Evolutionary conservation across 1,284 basidiomycete species (phyloP).

Genomic region (Tilletia walkeri): DNA sequence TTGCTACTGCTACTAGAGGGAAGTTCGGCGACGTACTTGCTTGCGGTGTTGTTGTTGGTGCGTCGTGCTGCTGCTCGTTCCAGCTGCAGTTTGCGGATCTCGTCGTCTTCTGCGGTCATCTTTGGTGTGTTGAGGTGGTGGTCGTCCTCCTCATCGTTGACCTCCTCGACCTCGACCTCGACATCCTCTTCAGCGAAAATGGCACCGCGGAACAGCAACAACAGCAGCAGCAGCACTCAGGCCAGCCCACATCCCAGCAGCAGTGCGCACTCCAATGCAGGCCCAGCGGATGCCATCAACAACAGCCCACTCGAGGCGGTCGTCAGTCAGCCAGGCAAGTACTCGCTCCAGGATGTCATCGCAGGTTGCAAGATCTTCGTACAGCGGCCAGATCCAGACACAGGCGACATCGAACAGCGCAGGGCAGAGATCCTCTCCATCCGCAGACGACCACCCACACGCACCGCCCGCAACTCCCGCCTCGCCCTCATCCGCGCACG

Average conservation of each 20-base stretch:
- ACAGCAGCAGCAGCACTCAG: neutral
- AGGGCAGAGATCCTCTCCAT: constrained; percentile 52
- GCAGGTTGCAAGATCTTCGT: constrained; percentile 52
- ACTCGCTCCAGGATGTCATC: constrained; percentile 40
- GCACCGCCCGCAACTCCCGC: neutral
- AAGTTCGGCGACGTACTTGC: constrained; percentile 33
- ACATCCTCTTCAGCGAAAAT: neutral
- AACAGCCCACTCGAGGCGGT: neutral
- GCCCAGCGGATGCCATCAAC: neutral
- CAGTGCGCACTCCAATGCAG: neutral
- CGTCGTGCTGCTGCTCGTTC: constrained; percentile 24
- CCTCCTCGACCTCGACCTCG: neutral
- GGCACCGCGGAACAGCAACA: neutral
- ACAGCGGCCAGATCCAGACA: constrained; percentile 45
- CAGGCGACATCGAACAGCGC: constrained; percentile 50
- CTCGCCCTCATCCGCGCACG: neutral
- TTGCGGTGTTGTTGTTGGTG: neutral
- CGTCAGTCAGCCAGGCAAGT: constrained; percentile 34
- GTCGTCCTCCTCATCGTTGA: neutral
- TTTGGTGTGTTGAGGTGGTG: neutral
- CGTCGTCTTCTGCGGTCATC: constrained; percentile 25
- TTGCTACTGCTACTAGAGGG: constrained; percentile 19
- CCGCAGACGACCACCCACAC: constrained; percentile 29
- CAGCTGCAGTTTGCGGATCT: constrained; percentile 38
- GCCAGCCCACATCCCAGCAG: neutral